These are phyloP conservation scores for Aureobasidium subglaciale DNA, from an alignment of 2,329 filamentous ascomycete genomes.

Conservation along the genomic window DNA sequence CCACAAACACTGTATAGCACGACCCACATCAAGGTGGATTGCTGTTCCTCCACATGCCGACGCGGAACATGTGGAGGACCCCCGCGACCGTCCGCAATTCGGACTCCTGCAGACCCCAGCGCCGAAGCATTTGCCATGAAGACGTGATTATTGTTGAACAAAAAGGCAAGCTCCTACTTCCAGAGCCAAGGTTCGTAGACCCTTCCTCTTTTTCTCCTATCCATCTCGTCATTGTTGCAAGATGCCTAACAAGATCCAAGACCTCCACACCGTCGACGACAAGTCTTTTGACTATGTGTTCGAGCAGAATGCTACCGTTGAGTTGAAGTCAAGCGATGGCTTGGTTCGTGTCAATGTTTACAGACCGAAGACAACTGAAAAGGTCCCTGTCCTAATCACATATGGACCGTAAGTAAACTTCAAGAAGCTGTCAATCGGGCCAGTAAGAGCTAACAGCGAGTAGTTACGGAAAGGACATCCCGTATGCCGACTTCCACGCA, in stretches of 20 bases:
- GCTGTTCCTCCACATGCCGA: neutral
- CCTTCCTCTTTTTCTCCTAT: neutral
- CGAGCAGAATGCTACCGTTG: constrained; percentile 28
- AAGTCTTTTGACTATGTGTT: constrained; percentile 27
- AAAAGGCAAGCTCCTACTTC: constrained; percentile 4
- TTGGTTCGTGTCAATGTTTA: constrained; percentile 30
- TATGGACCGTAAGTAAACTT: constrained; percentile 52
- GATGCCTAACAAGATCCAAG: constrained; percentile 28
- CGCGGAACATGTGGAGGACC: constrained; percentile 5
- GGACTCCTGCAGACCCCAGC: neutral
- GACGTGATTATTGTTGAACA: constrained; percentile 1
- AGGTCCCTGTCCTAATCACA: constrained; percentile 57
- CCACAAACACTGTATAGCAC: neutral
- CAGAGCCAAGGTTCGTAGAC: neutral
- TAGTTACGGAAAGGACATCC: constrained; percentile 63
- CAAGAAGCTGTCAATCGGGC: too few species aligned
- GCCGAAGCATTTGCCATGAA: neutral
- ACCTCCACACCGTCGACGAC: constrained; percentile 27
- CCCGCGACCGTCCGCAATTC: neutral
- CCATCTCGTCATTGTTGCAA: neutral
- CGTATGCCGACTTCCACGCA: constrained; percentile 50
- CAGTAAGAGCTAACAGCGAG: neutral
- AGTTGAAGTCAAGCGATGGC: constrained; percentile 25
- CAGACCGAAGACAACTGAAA: constrained; percentile 27
- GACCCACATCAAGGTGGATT: constrained; percentile 2